Evolutionary conservation across 345 rosid genomes (phyloP), one percentile per base, ranked within the genome.

Genomic region (Eucalyptus marginata): DNA sequence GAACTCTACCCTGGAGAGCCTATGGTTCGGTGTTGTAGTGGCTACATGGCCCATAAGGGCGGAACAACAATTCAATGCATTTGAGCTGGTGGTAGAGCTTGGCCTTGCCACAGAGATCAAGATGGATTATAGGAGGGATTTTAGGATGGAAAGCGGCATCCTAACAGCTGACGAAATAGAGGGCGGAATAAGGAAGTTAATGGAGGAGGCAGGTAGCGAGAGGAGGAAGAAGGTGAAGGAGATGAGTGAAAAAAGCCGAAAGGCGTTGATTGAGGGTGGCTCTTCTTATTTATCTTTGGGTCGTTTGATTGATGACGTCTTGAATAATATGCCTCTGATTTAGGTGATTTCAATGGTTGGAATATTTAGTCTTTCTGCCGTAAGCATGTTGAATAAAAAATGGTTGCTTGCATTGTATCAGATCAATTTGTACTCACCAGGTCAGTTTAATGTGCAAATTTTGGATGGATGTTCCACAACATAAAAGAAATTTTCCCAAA

Each of bases 61-160:
- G 0, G 96, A 96, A 86, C 98, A 96, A 43, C 95, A 93, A 16
- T 8, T 95, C 49, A 95, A 95, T 20, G 96, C 96, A 3, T 96
- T 95, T 33, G 25, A 87, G 51, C 8, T 94, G 90, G 94, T 91
- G 88, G 88, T 15, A 11, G 96, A 93, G 88, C 62, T 94, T 47
- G 92, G 94, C 59, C 6, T 93, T 22, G 95, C 92, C 7, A 93
- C 91, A 15, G 90, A 89, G 86, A 71, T 89, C 25, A 14, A 52
- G 43, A 36, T 86, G 86, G 88, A 89, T 40, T 89, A 86, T 40
- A 87, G 81, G 88, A 51, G 52, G 46, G 88, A 86, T 62, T n/a
- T 16, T 16, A 50, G 54, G 54, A 50, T 50, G 54, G 54, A 50
- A 50, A 50, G 54, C n/a, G 40, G 1, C 7, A 25, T 89, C 29